phyloP scores from a whole-genome alignment of 2,329 filamentous ascomycete genomes.

The Mycosphaerella sp. region DNA sequence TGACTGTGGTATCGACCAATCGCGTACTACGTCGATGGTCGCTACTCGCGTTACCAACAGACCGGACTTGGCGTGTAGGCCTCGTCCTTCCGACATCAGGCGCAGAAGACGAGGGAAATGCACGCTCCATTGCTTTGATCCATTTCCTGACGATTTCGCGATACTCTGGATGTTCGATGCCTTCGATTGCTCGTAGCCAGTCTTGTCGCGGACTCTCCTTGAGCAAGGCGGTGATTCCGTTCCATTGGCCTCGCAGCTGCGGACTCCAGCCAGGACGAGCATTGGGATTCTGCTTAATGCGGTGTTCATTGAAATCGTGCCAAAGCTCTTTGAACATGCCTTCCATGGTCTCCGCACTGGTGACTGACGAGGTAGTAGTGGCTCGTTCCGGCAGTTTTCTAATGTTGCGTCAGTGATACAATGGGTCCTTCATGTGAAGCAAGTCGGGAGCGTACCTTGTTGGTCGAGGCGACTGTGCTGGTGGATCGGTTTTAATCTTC shows the following conservation, averaged over 20 bases:
- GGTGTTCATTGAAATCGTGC: slow-evolving; percentile 15
- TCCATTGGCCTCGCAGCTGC: slow-evolving; percentile 16
- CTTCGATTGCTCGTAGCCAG: slow-evolving; percentile 10
- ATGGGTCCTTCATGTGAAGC: neutral
- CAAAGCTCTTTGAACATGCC: slow-evolving; percentile 14
- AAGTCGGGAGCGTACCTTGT: slow-evolving; percentile 13
- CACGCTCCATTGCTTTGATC: slow-evolving; percentile 16
- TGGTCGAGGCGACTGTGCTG: slow-evolving; percentile 11
- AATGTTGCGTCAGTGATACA: slow-evolving; percentile 2
- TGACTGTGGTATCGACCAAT: slow-evolving; percentile 15
- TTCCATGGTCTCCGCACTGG: slow-evolving; percentile 13
- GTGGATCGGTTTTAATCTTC: slow-evolving; percentile 14
- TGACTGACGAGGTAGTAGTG: slow-evolving; percentile 9
- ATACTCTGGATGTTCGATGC: slow-evolving; percentile 9
- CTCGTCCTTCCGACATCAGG: neutral
- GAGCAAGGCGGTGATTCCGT: slow-evolving; percentile 15
- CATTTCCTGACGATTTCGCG: slow-evolving; percentile 16
- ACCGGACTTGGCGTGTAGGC: slow-evolving; percentile 19
- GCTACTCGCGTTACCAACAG: slow-evolving; percentile 6
- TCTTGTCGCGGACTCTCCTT: slow-evolving; percentile 15
- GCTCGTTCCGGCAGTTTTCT: slow-evolving; percentile 15
- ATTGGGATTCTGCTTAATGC: slow-evolving; percentile 16
- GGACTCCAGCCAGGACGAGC: slow-evolving; percentile 20
- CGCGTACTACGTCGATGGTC: slow-evolving; percentile 23
- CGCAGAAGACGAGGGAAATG: slow-evolving; percentile 7